Evolutionary conservation across 2,329 filamentous ascomycete species (phyloP).

Genomic region (Corniculantispora saksenae): DNA sequence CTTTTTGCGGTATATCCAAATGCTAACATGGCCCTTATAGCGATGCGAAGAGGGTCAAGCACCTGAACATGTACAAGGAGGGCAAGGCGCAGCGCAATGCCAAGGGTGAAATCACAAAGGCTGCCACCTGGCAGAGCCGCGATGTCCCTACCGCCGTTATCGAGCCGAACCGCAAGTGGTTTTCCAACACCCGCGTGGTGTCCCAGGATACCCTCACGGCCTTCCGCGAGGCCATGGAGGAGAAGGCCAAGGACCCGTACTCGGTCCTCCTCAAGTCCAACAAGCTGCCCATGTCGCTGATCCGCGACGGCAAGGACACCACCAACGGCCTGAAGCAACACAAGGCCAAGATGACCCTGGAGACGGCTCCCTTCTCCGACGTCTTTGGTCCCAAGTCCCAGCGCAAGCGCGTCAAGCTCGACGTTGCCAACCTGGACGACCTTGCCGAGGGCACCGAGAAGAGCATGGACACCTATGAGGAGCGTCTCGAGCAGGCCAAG

Average conservation of each 20-base stretch:
- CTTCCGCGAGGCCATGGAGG: slow-evolving; percentile 89
- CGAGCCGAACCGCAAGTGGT: slow-evolving; percentile 97
- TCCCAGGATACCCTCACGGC: slow-evolving; percentile 83
- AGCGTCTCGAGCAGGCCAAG: slow-evolving; percentile 76
- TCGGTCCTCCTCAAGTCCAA: slow-evolving; percentile 94
- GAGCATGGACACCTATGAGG: slow-evolving; percentile 79
- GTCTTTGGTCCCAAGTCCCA: slow-evolving; percentile 94
- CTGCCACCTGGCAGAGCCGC: slow-evolving; percentile 79
- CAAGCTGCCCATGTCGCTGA: slow-evolving; percentile 94
- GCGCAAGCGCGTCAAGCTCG: slow-evolving; percentile 87
- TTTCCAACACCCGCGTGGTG: slow-evolving; percentile 88
- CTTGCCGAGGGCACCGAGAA: slow-evolving; percentile 77
- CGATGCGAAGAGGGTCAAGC: slow-evolving; percentile 83
- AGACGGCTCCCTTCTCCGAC: slow-evolving; percentile 80
- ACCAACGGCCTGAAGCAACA: slow-evolving; percentile 89
- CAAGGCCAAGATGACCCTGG: slow-evolving; percentile 89
- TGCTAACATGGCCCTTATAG: slow-evolving; percentile 34
- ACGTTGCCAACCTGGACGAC: slow-evolving; percentile 78
- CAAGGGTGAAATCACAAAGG: slow-evolving; percentile 79
- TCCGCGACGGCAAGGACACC: slow-evolving; percentile 70
- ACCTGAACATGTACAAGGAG: slow-evolving; percentile 87
- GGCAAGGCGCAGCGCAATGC: slow-evolving; percentile 81
- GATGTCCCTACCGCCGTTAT: slow-evolving; percentile 82
- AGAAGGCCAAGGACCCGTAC: slow-evolving; percentile 87
- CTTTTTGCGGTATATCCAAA: not conserved